Evolutionary conservation across 768 basidiomycete species (phyloP).

Genomic region (Gymnopilus junonius): DNA sequence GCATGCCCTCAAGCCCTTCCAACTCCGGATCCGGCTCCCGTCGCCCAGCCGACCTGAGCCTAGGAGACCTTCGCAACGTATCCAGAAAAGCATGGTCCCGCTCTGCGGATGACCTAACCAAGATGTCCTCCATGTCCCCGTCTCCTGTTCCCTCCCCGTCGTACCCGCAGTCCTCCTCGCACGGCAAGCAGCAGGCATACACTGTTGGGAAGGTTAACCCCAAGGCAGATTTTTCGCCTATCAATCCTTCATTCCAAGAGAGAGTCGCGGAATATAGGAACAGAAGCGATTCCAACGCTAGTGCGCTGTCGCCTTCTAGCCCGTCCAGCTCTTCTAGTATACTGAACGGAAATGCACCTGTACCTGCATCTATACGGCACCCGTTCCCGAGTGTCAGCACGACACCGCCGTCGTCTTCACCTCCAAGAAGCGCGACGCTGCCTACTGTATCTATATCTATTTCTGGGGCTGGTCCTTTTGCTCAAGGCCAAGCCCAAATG

Average conservation of each 20-base stretch:
- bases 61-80: slow-evolving; percentile 71
- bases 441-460: slow-evolving; percentile 51
- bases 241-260: slow-evolving; percentile 60
- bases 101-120: slow-evolving; percentile 79
- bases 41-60: slow-evolving; percentile 25
- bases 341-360: slow-evolving; percentile 24
- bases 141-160: neutral
- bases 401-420: slow-evolving; percentile 37
- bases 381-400: slow-evolving; percentile 46
- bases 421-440: slow-evolving; percentile 39
- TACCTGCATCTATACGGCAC: slow-evolving; percentile 25
- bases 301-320: slow-evolving; percentile 40
- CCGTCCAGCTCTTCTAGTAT: slow-evolving; percentile 38
- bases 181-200: no score
- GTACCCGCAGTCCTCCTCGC: neutral
- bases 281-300: slow-evolving; percentile 60
- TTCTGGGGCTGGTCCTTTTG: slow-evolving; percentile 47
- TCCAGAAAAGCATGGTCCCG: slow-evolving; percentile 79
- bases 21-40: slow-evolving; percentile 14
- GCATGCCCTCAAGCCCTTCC: slow-evolving; percentile 43
- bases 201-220: neutral
- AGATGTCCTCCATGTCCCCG: slow-evolving; percentile 42
- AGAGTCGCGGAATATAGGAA: slow-evolving; percentile 70
- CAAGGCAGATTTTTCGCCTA: slow-evolving; percentile 32
- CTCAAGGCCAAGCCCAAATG: slow-evolving; percentile 32